phyloP scores from a whole-genome alignment of 1,284 basidiomycete genomes.

The Moniliophthora roreri region DNA sequence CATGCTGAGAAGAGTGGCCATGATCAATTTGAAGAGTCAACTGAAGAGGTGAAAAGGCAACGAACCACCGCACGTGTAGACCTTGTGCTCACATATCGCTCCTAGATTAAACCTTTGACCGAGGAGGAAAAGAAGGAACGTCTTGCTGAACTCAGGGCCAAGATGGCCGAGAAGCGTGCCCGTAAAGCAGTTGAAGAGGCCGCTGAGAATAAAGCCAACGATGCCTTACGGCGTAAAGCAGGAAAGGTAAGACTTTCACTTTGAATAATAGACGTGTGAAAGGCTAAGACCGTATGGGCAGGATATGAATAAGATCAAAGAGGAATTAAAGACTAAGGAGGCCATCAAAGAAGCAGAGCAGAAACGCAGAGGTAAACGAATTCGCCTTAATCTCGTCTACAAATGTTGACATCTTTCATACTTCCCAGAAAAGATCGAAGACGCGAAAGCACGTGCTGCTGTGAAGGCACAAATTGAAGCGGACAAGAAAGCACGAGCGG shows the following conservation, averaged over 20 bases:
- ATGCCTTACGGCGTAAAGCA: constrained; percentile 79
- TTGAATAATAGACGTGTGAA: not conserved
- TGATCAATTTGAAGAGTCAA: constrained; percentile 93
- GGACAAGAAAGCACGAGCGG: constrained; percentile 87
- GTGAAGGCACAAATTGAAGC: constrained; percentile 92
- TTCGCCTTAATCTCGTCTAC: not conserved
- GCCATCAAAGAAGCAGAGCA: constrained; percentile 76
- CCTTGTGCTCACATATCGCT: not conserved
- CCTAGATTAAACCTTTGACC: constrained; percentile 85
- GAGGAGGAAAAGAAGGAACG: constrained; percentile 91
- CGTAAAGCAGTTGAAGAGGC: constrained; percentile 69
- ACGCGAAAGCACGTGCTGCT: constrained; percentile 79
- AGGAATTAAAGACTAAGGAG: constrained; percentile 16
- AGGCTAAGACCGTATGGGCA: not conserved
- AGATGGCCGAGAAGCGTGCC: constrained; percentile 75
- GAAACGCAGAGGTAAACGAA: constrained; percentile 68
- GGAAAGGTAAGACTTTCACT: constrained; percentile 61
- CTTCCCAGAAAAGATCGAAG: constrained; percentile 77
- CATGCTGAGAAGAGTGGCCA: constrained; percentile 97
- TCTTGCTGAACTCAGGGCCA: constrained; percentile 76
- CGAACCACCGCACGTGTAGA: not conserved
- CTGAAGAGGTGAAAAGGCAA: constrained; percentile 72
- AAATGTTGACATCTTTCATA: not conserved
- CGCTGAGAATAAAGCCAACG: constrained; percentile 75
- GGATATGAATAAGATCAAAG: constrained; percentile 16